phyloP scores from a whole-genome alignment of 805 yeast genomes.

The Helenozyma baotianmanensis region DNA sequence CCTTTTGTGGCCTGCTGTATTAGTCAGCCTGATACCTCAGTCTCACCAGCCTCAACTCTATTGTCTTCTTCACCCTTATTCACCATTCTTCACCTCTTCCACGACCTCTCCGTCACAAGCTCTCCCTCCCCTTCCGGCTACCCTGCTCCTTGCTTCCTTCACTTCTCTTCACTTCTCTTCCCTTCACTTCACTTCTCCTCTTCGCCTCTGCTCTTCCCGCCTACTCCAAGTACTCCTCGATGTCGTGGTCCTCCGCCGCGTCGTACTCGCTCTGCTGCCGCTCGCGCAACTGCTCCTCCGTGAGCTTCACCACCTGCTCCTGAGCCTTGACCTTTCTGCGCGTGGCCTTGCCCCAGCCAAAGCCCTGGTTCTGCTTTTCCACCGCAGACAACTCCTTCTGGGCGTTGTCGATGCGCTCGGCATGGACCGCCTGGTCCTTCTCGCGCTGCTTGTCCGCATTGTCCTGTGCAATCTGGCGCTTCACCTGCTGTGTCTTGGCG shows the following conservation, averaged over 20 bases:
- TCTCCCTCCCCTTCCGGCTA: too few species aligned
- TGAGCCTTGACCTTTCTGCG: constrained; percentile 54
- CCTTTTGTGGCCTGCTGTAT: too few species aligned
- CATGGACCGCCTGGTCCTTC: constrained; percentile 22
- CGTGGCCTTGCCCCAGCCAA: constrained; percentile 82
- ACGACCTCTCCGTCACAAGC: too few species aligned
- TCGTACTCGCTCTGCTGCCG: constrained; percentile 43
- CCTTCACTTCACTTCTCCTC: too few species aligned
- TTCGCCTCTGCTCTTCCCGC: too few species aligned
- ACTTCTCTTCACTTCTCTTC: too few species aligned
- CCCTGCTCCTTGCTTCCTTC: too few species aligned
- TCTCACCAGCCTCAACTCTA: too few species aligned
- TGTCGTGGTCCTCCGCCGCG: constrained; percentile 59
- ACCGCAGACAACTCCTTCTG: constrained; percentile 22
- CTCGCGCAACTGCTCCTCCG: constrained; percentile 33
- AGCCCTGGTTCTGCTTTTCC: constrained; percentile 19
- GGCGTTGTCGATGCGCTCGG: constrained; percentile 30
- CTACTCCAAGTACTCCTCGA: constrained; percentile 56
- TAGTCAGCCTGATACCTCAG: too few species aligned
- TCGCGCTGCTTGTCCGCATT: constrained; percentile 36
- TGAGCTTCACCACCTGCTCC: constrained; percentile 49
- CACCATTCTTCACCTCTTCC: too few species aligned
- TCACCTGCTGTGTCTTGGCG: constrained; percentile 51
- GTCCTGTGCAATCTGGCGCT: constrained; percentile 45
- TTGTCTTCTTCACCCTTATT: too few species aligned